Percentiles rank a stretch among this genome's conserved stretches.
These are phyloP conservation scores for Rhodotorula kratochvilovae DNA, from an alignment of 768 basidiomycete genomes.

Conservation along the genomic window DNA sequence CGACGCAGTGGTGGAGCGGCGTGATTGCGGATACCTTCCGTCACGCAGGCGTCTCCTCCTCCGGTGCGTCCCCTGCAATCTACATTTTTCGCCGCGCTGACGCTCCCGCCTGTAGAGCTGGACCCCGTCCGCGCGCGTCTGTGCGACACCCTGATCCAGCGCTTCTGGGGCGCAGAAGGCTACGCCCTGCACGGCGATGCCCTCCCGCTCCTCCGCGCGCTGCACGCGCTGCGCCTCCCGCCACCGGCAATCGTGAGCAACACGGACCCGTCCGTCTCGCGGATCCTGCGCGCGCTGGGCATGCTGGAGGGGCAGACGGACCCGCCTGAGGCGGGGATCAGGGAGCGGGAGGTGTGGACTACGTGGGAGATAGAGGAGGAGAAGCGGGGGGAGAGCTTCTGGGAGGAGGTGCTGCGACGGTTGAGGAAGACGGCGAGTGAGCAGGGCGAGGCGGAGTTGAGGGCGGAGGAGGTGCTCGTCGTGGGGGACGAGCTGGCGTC, in stretches of 20 bases:
- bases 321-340: neutral
- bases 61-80: neutral
- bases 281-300: conserved; percentile 18
- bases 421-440: neutral
- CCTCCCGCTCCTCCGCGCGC: conserved; percentile 1
- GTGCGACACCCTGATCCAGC: conserved; percentile 8
- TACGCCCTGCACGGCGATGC: conserved; percentile 32
- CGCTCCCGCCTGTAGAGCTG: conserved; percentile 1
- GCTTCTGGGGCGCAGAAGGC: conserved; percentile 23
- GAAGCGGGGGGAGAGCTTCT: conserved; percentile 20
- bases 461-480: conserved; percentile 17
- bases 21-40: conserved; percentile 31
- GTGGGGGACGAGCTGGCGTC: conserved; percentile 27
- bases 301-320: neutral
- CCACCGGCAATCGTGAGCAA: conserved; percentile 18
- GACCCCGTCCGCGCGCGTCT: neutral
- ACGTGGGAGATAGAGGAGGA: conserved; percentile 12
- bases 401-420: conserved; percentile 16
- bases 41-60: conserved; percentile 2
- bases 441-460: neutral
- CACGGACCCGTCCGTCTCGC: conserved; percentile 15
- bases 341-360: conserved; percentile 14
- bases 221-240: neutral
- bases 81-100: neutral
- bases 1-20: conserved; percentile 18